Percentiles rank a stretch among this genome's conserved stretches.
Conservation (phyloP, 352 stramenopile genomes). For the Pythium scleroteichum region DNA sequence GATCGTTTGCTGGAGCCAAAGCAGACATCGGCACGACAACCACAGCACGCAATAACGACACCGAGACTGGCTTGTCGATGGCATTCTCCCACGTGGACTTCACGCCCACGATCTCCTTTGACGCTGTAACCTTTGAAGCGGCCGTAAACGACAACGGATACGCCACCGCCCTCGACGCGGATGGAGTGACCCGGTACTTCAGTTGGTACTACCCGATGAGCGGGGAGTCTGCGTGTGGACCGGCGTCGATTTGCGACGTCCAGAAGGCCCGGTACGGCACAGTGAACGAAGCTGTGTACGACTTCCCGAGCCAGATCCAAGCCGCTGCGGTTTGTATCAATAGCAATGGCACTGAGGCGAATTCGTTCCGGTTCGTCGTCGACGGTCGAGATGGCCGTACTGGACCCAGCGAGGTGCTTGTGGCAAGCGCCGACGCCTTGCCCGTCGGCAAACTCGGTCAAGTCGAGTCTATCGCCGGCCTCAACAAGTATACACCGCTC, state of each 20-base stretch:
- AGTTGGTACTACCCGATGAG: not conserved
- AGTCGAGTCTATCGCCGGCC: not conserved
- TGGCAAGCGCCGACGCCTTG: not conserved
- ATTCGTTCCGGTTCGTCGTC: not conserved
- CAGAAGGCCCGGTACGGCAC: not conserved
- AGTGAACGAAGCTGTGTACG: not conserved
- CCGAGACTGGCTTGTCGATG: not conserved
- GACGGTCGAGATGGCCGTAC: not conserved
- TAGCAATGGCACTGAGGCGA: not conserved
- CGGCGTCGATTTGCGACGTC: not conserved
- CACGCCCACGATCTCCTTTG: not conserved
- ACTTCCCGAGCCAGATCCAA: not conserved
- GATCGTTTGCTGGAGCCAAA: not conserved
- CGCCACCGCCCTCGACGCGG: not conserved
- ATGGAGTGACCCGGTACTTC: slow-evolving; percentile 1
- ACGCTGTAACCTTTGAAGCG: not conserved
- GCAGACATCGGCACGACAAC: not conserved
- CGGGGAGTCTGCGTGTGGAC: not conserved
- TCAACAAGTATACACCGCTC: not conserved
- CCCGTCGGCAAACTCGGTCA: not conserved
- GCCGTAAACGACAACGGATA: not conserved
- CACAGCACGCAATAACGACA: not conserved
- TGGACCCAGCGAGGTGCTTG: not conserved
- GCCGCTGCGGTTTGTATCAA: not conserved
- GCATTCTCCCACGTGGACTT: slow-evolving; percentile 2